Evolutionary conservation across 345 rosid genomes (phyloP).

Genomic region (Aquilaria yunnanensis): DNA sequence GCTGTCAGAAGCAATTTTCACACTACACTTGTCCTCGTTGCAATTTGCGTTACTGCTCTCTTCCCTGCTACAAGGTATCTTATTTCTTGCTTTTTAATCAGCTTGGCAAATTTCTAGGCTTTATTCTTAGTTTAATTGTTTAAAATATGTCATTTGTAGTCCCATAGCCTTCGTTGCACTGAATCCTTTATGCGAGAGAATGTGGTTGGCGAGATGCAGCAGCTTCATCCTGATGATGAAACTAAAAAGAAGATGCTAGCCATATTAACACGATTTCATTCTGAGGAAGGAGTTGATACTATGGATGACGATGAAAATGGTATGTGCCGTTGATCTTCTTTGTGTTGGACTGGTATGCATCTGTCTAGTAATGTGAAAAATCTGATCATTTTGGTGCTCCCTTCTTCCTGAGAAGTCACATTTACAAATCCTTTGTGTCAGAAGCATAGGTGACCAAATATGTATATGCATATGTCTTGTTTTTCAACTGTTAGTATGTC

Average conservation of each 20-base stretch:
- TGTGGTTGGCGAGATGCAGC: slow-evolving; percentile 65
- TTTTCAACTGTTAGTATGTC: too few relatives aligned
- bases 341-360: not conserved
- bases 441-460: too few relatives aligned
- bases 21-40: slow-evolving; percentile 95
- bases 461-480: too few relatives aligned
- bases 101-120: not conserved
- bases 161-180: slow-evolving; percentile 81
- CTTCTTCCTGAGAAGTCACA: too few relatives aligned
- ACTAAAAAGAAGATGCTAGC: slow-evolving; percentile 70
- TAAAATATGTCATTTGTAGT: slow-evolving; percentile 24
- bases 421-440: too few relatives aligned
- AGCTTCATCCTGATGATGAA: slow-evolving; percentile 53
- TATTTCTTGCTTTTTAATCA: not conserved
- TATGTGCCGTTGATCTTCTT: slow-evolving; percentile 14
- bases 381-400: too few relatives aligned
- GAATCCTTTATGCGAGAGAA: slow-evolving; percentile 94
- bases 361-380: not conserved
- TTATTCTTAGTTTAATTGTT: not conserved
- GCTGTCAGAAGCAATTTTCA: slow-evolving; percentile 87
- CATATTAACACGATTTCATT: slow-evolving; percentile 67
- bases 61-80: slow-evolving; percentile 58
- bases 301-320: slow-evolving; percentile 47
- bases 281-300: slow-evolving; percentile 40
- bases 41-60: slow-evolving; percentile 84